A percentile compares a stretch with the other conserved stretches of the same genome.
phyloP scores from a whole-genome alignment of 768 basidiomycete species.

The Mycena epipterygia region DNA sequence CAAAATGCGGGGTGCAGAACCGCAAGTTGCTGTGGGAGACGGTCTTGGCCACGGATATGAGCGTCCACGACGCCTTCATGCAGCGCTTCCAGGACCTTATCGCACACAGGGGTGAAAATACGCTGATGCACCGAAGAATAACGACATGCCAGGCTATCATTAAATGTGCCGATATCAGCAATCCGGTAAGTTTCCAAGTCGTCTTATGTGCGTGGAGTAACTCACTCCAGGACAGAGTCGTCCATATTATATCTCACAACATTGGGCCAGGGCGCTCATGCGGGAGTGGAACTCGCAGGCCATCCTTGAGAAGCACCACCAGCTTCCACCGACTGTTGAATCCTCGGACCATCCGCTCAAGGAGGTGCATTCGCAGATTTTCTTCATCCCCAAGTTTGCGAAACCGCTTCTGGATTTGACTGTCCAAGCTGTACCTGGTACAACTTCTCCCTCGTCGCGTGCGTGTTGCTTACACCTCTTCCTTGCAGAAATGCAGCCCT shows the following conservation, averaged over 20 bases:
- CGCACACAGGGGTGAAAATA: constrained; percentile 51
- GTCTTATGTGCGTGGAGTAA: not conserved
- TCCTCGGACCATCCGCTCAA: constrained; percentile 29
- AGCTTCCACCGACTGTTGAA: constrained; percentile 74
- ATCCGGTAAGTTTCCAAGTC: constrained; percentile 77
- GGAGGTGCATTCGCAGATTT: constrained; percentile 84
- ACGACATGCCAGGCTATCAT: constrained; percentile 91
- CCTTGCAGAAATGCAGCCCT: constrained; percentile 73
- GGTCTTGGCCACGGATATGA: constrained; percentile 96
- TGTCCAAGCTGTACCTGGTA: constrained; percentile 81
- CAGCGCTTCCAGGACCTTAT: constrained; percentile 67
- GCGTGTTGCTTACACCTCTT: not conserved
- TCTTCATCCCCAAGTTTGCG: constrained; percentile 87
- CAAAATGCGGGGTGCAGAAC: constrained; percentile 61
- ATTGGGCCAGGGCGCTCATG: constrained; percentile 92
- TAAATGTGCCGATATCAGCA: constrained; percentile 99
- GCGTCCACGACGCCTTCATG: constrained; percentile 90
- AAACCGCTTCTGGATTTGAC: constrained; percentile 87
- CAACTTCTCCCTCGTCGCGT: constrained; percentile 37
- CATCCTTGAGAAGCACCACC: constrained; percentile 83
- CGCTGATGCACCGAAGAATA: constrained; percentile 66
- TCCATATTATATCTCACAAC: constrained; percentile 90
- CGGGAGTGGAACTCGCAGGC: constrained; percentile 95
- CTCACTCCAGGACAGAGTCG: constrained; percentile 71
- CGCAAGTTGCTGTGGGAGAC: constrained; percentile 79